These are phyloP conservation scores for Talaromyces adpressus DNA, from an alignment of 495 filamentous ascomycete species.

Conservation along the genomic window DNA sequence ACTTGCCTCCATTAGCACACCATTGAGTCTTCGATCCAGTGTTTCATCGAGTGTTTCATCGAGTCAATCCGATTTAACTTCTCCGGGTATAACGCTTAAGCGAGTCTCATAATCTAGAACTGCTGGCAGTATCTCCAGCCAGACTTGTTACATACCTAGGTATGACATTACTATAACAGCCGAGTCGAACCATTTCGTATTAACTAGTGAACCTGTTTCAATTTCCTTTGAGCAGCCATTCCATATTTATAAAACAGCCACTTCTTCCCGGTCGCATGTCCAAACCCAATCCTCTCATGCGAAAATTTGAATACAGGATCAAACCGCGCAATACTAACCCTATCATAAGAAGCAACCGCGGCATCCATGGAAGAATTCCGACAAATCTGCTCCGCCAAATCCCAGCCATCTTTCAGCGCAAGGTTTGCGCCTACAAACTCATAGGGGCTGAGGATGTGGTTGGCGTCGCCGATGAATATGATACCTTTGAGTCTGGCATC, in stretches of 20 bases:
- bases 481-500: slow-evolving; percentile 11
- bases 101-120: neutral
- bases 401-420: slow-evolving; percentile 33
- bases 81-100: too few relatives aligned
- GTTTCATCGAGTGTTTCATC: too few relatives aligned
- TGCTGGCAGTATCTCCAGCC: neutral
- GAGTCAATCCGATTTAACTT: too few relatives aligned
- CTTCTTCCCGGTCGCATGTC: neutral
- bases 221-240: slow-evolving; percentile 1
- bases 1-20: too few relatives aligned
- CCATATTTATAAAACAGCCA: slow-evolving; percentile 3
- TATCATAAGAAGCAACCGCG: neutral
- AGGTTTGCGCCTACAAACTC: slow-evolving; percentile 36
- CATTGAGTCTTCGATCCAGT: too few relatives aligned
- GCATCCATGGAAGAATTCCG: neutral
- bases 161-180: too few relatives aligned
- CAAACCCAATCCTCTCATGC: neutral
- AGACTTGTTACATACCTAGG: too few relatives aligned
- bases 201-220: neutral
- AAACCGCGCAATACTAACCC: slow-evolving; percentile 1
- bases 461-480: slow-evolving; percentile 36
- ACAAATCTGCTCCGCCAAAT: slow-evolving; percentile 21
- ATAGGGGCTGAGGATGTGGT: slow-evolving; percentile 37
- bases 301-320: neutral
- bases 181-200: too few relatives aligned